phyloP scores from a whole-genome alignment of 257 asterid genomes.

The Ballota nigra region DNA sequence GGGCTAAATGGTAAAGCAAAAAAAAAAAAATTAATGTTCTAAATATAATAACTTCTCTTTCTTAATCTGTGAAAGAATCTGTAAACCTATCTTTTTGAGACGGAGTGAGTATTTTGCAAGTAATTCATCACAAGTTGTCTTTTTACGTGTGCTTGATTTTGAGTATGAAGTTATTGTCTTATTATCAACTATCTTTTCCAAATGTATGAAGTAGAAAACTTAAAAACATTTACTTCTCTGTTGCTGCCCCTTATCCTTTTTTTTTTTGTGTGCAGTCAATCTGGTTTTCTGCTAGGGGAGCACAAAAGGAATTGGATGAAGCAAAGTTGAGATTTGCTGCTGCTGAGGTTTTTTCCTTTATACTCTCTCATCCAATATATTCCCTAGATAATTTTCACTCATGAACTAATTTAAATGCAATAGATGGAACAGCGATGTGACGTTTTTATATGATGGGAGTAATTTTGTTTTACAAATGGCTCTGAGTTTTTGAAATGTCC shows the following conservation, averaged over 20 bases:
- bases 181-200: not conserved
- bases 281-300: conserved; percentile 78
- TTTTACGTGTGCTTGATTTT: not conserved
- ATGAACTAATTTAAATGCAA: not conserved
- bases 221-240: not conserved
- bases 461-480: not conserved
- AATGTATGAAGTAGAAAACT: not conserved
- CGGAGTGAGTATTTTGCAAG: not conserved
- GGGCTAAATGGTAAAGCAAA: no score
- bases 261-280: conserved; percentile 56
- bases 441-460: not conserved
- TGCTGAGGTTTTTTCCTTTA: conserved; percentile 64
- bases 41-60: no score
- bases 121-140: not conserved
- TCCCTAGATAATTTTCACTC: not conserved
- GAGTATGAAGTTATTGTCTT: not conserved
- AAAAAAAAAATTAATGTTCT: no score
- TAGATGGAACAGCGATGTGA: not conserved
- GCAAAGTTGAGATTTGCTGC: conserved; percentile 95
- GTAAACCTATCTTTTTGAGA: no score
- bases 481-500: not conserved
- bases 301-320: conserved; percentile 83
- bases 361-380: not conserved
- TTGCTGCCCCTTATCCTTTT: not conserved
- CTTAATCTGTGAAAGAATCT: no score